These are phyloP conservation scores for Amphibolis antarctica DNA, from an alignment of 106 monocot genomes.

Conservation along the genomic window DNA sequence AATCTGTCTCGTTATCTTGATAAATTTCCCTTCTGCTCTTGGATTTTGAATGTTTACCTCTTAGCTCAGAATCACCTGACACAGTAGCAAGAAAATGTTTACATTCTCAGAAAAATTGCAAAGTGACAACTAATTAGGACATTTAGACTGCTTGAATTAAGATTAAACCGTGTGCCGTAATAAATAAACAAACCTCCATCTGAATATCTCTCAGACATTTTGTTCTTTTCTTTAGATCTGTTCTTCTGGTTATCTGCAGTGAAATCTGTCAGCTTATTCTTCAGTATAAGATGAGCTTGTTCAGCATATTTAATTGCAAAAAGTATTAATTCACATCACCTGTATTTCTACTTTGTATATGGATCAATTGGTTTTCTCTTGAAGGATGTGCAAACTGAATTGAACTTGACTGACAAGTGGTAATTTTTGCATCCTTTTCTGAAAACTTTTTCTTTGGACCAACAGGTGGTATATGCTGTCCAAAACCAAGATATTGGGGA, in stretches of 20 bases:
- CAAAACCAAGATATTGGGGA: slow-evolving; percentile 8
- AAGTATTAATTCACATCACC: slow-evolving; percentile 24
- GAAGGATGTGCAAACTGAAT: slow-evolving; percentile 9
- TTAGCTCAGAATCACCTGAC: slow-evolving; percentile 45
- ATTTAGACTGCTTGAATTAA: too few relatives aligned
- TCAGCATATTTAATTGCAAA: slow-evolving; percentile 18
- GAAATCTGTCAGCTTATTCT: slow-evolving; percentile 28
- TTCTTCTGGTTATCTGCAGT: slow-evolving; percentile 23
- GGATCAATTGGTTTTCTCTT: slow-evolving; percentile 16
- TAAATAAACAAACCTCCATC: slow-evolving; percentile 42
- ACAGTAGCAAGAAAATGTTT: background rate
- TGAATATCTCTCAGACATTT: slow-evolving; percentile 19
- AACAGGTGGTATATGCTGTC: background rate
- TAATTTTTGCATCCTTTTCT: slow-evolving; percentile 8
- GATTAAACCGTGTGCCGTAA: background rate
- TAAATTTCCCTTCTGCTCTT: slow-evolving; percentile 49
- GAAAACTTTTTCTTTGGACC: slow-evolving; percentile 18
- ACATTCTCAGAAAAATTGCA: background rate
- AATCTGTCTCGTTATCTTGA: slow-evolving; percentile 32
- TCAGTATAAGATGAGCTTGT: slow-evolving; percentile 10
- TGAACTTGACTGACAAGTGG: slow-evolving; percentile 5
- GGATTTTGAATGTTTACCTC: slow-evolving; percentile 31
- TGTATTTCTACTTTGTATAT: slow-evolving; percentile 24
- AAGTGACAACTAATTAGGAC: too few relatives aligned
- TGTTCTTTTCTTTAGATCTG: slow-evolving; percentile 29